These are phyloP conservation scores for Aspergillus taichungensis DNA, from an alignment of 495 filamentous ascomycete species.

Conservation along the genomic window DNA sequence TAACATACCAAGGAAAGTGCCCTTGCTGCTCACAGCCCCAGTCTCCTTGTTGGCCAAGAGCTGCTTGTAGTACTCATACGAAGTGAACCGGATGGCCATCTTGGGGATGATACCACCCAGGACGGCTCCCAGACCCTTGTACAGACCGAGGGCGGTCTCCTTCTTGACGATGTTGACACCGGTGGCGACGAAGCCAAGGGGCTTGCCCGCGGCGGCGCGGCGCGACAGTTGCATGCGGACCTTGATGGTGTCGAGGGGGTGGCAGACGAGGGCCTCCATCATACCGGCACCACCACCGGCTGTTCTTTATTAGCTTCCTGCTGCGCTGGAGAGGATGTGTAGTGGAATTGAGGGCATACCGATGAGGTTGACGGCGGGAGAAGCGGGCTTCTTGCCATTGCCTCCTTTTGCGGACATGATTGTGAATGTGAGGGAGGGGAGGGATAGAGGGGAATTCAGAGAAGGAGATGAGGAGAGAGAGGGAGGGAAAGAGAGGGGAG, in stretches of 20 bases:
- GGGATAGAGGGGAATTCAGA: background rate
- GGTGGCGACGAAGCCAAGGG: slow-evolving; percentile 80
- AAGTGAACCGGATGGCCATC: slow-evolving; percentile 99
- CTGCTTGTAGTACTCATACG: slow-evolving; percentile 92
- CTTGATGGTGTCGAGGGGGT: slow-evolving; percentile 97
- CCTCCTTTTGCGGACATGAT: slow-evolving; percentile 60
- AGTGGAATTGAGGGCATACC: too few relatives aligned
- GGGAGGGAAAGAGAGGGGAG: slow-evolving; percentile 10
- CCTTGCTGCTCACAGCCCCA: slow-evolving; percentile 58
- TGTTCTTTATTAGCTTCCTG: slow-evolving; percentile 32
- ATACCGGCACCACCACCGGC: slow-evolving; percentile 97
- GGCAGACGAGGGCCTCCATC: slow-evolving; percentile 97
- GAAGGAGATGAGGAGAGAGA: too few relatives aligned
- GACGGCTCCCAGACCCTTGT: slow-evolving; percentile 95
- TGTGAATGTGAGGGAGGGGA: slow-evolving; percentile 10
- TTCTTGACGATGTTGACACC: slow-evolving; percentile 78
- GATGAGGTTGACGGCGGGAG: slow-evolving; percentile 87
- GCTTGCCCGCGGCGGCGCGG: slow-evolving; percentile 62
- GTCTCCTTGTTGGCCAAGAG: slow-evolving; percentile 63
- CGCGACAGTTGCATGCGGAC: slow-evolving; percentile 98
- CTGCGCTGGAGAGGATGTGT: too few relatives aligned
- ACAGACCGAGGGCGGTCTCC: slow-evolving; percentile 85
- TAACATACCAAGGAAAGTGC: slow-evolving; percentile 68
- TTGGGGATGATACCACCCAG: slow-evolving; percentile 96
- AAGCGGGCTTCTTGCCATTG: slow-evolving; percentile 69